phyloP scores from a whole-genome alignment of 2,329 filamentous ascomycete genomes.

The Alternaria ventricosa region DNA sequence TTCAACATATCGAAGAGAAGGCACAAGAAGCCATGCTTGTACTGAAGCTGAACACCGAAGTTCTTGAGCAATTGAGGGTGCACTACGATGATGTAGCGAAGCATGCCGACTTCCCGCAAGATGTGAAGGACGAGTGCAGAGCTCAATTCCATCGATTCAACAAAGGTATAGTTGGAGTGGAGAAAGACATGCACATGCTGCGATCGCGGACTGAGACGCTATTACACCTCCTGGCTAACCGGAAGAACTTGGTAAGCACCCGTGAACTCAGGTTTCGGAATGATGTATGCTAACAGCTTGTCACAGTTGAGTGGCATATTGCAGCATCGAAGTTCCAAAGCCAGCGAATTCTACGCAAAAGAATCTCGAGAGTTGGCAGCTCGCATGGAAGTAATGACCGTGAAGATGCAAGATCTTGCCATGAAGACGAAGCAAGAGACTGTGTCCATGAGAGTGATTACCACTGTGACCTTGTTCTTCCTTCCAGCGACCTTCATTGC shows the following conservation, averaged over 20 bases:
- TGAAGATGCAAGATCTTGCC: slow-evolving; percentile 42
- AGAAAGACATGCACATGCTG: slow-evolving; percentile 23
- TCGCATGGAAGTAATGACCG: slow-evolving; percentile 39
- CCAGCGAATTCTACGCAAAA: slow-evolving; percentile 30
- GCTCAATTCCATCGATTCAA: slow-evolving; percentile 18
- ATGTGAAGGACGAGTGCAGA: slow-evolving; percentile 8
- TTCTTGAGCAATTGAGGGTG: slow-evolving; percentile 32
- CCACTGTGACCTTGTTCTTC: slow-evolving; percentile 52
- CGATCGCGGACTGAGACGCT: slow-evolving; percentile 22
- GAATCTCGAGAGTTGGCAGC: slow-evolving; percentile 26
- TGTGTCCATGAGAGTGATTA: slow-evolving; percentile 53
- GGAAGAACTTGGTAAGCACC: slow-evolving; percentile 29
- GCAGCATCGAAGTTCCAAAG: slow-evolving; percentile 43
- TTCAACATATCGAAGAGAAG: slow-evolving; percentile 49
- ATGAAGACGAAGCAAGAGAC: slow-evolving; percentile 50
- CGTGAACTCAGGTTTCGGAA: too few relatives aligned
- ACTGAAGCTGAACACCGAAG: slow-evolving; percentile 40
- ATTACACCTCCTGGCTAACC: slow-evolving; percentile 19
- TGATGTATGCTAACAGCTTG: not conserved
- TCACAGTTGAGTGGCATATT: slow-evolving; percentile 43
- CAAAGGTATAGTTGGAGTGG: slow-evolving; percentile 7
- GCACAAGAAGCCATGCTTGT: slow-evolving; percentile 44
- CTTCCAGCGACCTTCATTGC: slow-evolving; percentile 54
- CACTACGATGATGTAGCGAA: slow-evolving; percentile 16
- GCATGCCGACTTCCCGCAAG: slow-evolving; percentile 7